A percentile compares a stretch with the other conserved stretches of the same genome.
Conservation (phyloP, 163 green algal genomes). For the Scenedesmus sp. region DNA sequence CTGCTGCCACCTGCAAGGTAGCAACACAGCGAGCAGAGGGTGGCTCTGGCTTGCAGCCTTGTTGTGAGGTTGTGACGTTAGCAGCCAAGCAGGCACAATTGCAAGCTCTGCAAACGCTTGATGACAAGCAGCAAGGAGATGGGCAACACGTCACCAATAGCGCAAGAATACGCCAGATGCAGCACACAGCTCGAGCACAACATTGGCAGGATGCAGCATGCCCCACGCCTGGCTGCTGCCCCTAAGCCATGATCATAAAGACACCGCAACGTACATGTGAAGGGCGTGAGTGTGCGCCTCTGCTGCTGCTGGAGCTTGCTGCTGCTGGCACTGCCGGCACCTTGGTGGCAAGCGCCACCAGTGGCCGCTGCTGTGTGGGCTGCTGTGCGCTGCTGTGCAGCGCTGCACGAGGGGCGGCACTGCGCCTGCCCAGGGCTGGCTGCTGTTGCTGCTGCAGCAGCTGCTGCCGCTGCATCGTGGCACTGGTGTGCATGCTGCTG, state of each 20-base stretch:
- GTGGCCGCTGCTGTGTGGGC: neutral
- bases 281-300: neutral
- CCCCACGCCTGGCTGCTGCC: neutral
- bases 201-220: neutral
- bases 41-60: too few species aligned
- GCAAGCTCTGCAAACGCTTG: neutral
- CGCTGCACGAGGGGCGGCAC: neutral
- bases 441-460: neutral
- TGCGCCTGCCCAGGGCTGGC: neutral
- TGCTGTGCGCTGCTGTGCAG: neutral
- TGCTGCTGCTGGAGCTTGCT: neutral
- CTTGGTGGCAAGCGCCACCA: neutral
- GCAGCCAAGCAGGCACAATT: neutral
- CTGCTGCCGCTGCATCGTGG: constrained; percentile 28
- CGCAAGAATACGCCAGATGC: neutral
- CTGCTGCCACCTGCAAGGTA: constrained; percentile 19
- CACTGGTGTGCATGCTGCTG: constrained; percentile 1
- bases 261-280: constrained; percentile 25
- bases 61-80: neutral
- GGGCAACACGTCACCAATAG: neutral
- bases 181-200: neutral
- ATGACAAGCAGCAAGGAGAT: neutral
- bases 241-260: neutral
- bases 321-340: neutral
- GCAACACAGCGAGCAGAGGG: neutral